These are phyloP conservation scores for Boletellus ananas DNA, from an alignment of 768 basidiomycete genomes.

Conservation along the genomic window DNA sequence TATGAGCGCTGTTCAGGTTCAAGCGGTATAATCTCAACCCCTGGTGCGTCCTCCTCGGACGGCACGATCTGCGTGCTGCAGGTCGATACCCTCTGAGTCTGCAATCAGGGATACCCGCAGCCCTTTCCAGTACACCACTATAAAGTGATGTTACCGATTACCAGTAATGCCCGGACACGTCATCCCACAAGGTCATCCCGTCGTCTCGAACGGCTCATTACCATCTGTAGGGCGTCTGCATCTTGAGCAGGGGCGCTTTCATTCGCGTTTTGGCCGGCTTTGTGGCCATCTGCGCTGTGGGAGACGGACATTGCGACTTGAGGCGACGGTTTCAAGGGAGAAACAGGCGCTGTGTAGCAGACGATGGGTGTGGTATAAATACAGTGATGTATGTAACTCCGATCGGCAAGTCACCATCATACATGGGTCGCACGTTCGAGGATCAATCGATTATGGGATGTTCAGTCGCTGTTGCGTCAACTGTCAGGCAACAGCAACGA, in stretches of 20 bases:
- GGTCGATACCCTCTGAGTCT: constrained; percentile 17
- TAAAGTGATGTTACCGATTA: constrained; percentile 71
- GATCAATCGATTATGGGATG: constrained; percentile 22
- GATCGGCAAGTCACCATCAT: constrained; percentile 7
- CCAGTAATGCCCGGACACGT: constrained; percentile 30
- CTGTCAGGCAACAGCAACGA: neutral
- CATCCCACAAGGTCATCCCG: constrained; percentile 32
- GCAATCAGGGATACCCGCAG: constrained; percentile 83
- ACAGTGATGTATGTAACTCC: constrained; percentile 28
- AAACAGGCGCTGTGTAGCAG: neutral
- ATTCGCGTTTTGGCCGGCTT: constrained; percentile 9
- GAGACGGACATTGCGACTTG: constrained; percentile 21
- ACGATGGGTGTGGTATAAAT: constrained; percentile 28
- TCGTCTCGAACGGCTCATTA: constrained; percentile 36
- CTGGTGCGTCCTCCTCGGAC: constrained; percentile 34
- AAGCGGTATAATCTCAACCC: constrained; percentile 97
- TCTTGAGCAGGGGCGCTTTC: constrained; percentile 35
- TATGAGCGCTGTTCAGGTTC: constrained; percentile 98
- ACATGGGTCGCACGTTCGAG: neutral
- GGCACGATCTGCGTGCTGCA: constrained; percentile 9
- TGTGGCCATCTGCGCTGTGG: constrained; percentile 9
- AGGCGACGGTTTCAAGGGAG: neutral
- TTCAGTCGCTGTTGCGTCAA: constrained; percentile 34
- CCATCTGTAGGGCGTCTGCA: constrained; percentile 54
- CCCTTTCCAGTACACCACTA: constrained; percentile 68